phyloP scores from a whole-genome alignment of 495 filamentous ascomycete genomes.

The Neohortaea acidophila region DNA sequence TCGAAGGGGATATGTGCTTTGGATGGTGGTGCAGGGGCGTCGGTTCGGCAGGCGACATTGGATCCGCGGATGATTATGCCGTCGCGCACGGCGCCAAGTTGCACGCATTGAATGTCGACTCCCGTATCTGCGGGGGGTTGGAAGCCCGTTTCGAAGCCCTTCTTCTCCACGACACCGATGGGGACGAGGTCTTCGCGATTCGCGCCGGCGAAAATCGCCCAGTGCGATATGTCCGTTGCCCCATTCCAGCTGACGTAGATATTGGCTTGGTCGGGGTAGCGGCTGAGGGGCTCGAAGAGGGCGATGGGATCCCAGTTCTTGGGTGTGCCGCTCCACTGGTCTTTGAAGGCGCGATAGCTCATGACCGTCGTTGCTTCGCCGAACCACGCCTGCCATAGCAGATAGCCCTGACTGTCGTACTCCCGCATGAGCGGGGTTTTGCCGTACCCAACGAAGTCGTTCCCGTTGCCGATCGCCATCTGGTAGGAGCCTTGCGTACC shows the following conservation, averaged over 20 bases:
- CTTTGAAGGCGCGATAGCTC: constrained; percentile 14
- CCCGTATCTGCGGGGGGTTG: neutral
- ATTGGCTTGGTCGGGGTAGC: neutral
- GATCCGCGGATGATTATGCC: neutral
- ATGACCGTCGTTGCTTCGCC: constrained; percentile 6
- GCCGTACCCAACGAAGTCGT: constrained; percentile 13
- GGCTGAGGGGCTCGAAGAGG: constrained; percentile 1
- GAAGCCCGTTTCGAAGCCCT: constrained; percentile 9
- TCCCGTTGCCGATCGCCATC: constrained; percentile 7
- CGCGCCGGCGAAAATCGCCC: neutral
- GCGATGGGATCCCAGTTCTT: constrained; percentile 2
- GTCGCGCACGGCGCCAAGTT: neutral
- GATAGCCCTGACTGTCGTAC: constrained; percentile 2
- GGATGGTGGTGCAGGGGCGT: too few relatives aligned
- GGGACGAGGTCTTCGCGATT: neutral
- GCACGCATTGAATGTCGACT: constrained; percentile 1
- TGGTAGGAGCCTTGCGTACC: constrained; percentile 15
- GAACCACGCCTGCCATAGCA: constrained; percentile 12
- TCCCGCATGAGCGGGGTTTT: constrained; percentile 9
- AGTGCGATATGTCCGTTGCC: constrained; percentile 5
- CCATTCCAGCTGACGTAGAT: constrained; percentile 13
- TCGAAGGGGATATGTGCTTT: too few relatives aligned
- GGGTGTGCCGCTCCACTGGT: constrained; percentile 13
- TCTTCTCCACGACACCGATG: neutral
- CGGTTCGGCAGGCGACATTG: neutral